A percentile compares a stretch with the other conserved stretches of the same genome.
phyloP scores from a whole-genome alignment of 2,329 filamentous ascomycete species.

The Curvularia lunata region DNA sequence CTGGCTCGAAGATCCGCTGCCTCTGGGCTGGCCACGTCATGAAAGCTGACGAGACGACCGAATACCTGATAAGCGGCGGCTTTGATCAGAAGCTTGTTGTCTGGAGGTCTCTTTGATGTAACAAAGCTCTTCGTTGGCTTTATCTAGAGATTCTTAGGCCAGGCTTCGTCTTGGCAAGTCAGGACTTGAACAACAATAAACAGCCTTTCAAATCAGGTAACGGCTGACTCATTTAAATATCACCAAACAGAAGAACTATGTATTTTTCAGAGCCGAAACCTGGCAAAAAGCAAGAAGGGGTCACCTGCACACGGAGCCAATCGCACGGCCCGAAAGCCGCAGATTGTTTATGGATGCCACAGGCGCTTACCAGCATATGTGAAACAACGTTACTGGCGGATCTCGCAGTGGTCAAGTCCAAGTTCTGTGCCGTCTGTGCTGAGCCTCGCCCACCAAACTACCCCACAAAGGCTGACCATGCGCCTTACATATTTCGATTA shows the following conservation, averaged over 20 bases:
- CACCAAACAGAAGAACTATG: not conserved
- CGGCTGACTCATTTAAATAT: not conserved
- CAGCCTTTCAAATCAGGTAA: not conserved
- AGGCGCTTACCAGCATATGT: not conserved
- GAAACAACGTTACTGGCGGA: not conserved
- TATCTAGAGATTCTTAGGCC: not conserved
- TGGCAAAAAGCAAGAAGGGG: not conserved
- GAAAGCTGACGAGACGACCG: conserved; percentile 44
- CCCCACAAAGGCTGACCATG: not conserved
- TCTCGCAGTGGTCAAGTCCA: not conserved
- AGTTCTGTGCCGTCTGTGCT: not conserved
- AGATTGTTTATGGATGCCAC: not conserved
- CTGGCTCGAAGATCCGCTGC: conserved; percentile 64
- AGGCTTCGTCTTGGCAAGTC: not conserved
- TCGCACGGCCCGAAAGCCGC: not conserved
- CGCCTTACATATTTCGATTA: not conserved
- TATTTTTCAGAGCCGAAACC: not conserved
- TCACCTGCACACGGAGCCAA: not conserved
- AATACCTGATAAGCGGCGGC: conserved; percentile 67
- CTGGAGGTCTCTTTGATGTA: conserved; percentile 51
- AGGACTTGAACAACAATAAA: not conserved
- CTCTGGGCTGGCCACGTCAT: conserved; percentile 61
- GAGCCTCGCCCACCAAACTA: not conserved
- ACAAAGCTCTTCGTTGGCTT: not conserved
- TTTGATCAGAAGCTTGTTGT: conserved; percentile 68